Evolutionary conservation across 352 stramenopile genomes (phyloP), one percentile per base, ranked within the genome.

Genomic region (Phytophthora hybrid): DNA sequence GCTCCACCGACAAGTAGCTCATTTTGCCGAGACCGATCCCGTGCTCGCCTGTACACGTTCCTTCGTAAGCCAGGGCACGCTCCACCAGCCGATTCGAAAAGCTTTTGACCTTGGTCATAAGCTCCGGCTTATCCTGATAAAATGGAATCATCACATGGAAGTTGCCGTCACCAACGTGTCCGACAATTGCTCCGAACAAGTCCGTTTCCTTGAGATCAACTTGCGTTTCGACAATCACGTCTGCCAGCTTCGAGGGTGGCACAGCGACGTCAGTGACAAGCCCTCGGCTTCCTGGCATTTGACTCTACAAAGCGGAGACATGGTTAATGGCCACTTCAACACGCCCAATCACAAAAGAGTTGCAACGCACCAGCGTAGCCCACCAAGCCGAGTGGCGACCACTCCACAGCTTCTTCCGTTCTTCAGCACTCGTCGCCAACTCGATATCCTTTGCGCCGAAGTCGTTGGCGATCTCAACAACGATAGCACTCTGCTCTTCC

Each of bases 1-100:
- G 94, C 81, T 99, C 96, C 46, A 87, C 73, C 44, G 80, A 64
- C 11, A 98, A 69, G 76, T 98, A 98, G 57, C 94, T 88, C 66
- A 93, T 97, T 81, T 99, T 99, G 63, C 97, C 97, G 57, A 94
- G 88, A 11, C 97, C 97, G 9, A 99, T 70, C 29, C 97, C 97
- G 79, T 99, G 97, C 76, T 99, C 98, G 46, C 98, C 97, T 11
- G 97, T 99, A 87, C 97, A 99, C 9, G 96, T 99, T 63, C 97
- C 98, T 47, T 97, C 98, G 51, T 93, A 85, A 4, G 58, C 73
- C 3, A 98, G 76, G 8, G 94, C 94, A 21, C 85, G 80, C 59
- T 89, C 66, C 39, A 93, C 87, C 31, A 94, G 73, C 3, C 84
- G 84, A 51, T 88, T 85, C 73, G 94, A 97, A 32, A 99, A 93